phyloP scores from a whole-genome alignment of 805 yeast genomes.

The Monosporozyma yasuniensis region DNA sequence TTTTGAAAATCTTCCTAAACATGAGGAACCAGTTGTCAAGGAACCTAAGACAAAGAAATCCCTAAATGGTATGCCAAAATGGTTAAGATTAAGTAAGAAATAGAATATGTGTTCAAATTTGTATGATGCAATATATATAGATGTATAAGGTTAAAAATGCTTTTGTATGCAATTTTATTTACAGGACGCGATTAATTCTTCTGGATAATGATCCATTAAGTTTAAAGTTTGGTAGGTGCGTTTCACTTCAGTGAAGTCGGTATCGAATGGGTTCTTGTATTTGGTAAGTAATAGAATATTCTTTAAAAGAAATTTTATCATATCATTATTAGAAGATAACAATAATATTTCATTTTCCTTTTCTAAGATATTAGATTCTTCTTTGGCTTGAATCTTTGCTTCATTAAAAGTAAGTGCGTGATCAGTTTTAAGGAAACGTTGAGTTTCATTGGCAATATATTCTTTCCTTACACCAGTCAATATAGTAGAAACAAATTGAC shows the following conservation, averaged over 20 bases:
- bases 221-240: conserved; percentile 11
- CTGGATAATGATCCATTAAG: conserved; percentile 2
- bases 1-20: neutral
- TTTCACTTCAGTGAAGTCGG: conserved; percentile 9
- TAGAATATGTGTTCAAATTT: neutral
- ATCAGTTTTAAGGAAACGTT: neutral
- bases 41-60: conserved; percentile 5
- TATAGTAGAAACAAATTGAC: conserved; percentile 9
- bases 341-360: neutral
- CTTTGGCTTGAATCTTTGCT: conserved; percentile 2
- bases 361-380: conserved; percentile 1
- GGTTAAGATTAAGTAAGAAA: conserved; percentile 35
- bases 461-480: conserved; percentile 17
- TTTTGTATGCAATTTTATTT: conserved; percentile 4
- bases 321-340: neutral
- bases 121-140: conserved; percentile 4
- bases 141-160: neutral
- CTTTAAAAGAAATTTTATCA: neutral
- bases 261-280: conserved; percentile 11
- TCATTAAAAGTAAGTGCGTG: neutral
- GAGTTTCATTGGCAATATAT: conserved; percentile 7
- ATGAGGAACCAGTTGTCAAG: conserved; percentile 1
- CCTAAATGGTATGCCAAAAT: conserved; percentile 31
- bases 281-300: conserved; percentile 11
- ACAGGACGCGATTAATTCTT: conserved; percentile 1